Conservation (phyloP, 768 basidiomycete genomes). For the Hysterangium stoloniferum region DNA sequence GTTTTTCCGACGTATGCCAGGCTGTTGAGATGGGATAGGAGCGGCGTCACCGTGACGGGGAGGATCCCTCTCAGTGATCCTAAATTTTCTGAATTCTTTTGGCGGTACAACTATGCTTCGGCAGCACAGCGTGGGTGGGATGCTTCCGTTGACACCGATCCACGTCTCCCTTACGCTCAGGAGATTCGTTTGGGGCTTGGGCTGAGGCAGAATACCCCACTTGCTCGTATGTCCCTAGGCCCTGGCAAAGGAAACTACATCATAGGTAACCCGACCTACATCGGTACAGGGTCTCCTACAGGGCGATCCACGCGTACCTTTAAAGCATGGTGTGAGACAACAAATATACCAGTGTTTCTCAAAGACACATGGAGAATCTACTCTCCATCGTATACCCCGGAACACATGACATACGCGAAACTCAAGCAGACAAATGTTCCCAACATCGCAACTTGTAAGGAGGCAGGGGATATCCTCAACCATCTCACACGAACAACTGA, state of each 20-base stretch:
- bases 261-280: no score
- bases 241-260: neutral
- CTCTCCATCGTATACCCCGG: neutral
- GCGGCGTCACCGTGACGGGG: no score
- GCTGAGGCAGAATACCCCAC: neutral
- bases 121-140: neutral
- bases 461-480: neutral
- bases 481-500: neutral
- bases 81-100: no score
- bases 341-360: neutral
- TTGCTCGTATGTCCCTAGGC: neutral
- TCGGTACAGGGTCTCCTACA: neutral
- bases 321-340: neutral
- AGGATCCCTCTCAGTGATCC: no score
- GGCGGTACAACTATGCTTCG: neutral
- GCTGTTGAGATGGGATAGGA: no score
- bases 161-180: neutral
- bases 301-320: neutral
- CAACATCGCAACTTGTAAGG: neutral
- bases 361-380: no score
- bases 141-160: no score
- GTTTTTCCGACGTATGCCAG: no score
- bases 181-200: neutral
- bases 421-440: neutral
- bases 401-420: neutral